A percentile compares a stretch with the other conserved stretches of the same genome.
These are phyloP conservation scores for Sindora glabra DNA, from an alignment of 306 rosid species.

Conservation along the genomic window DNA sequence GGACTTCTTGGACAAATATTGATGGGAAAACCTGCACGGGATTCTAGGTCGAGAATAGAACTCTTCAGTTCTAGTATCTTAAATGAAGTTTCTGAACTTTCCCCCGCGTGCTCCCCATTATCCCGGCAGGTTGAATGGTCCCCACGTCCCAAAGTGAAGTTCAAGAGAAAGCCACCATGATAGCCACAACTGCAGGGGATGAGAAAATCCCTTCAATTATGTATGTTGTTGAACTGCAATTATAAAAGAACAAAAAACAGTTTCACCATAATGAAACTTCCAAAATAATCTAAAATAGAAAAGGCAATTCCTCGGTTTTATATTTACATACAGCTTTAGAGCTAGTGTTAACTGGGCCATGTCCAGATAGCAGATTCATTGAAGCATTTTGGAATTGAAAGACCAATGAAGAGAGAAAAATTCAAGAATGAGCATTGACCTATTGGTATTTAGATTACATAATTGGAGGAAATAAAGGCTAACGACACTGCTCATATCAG, in stretches of 20 bases:
- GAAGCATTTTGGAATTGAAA: slow-evolving; percentile 76
- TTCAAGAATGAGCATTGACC: slow-evolving; percentile 66
- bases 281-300: not conserved
- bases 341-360: slow-evolving; percentile 64
- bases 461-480: slow-evolving; percentile 75
- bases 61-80: slow-evolving; percentile 57
- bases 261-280: too few species aligned
- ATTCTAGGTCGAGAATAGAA: slow-evolving; percentile 62
- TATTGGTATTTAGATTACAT: slow-evolving; percentile 76
- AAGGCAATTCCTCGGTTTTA: not conserved
- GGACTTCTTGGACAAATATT: too few species aligned
- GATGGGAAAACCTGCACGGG: slow-evolving; percentile 63
- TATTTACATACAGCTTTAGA: slow-evolving; percentile 40
- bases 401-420: slow-evolving; percentile 82
- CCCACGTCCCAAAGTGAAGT: slow-evolving; percentile 39
- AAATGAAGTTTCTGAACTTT: slow-evolving; percentile 40
- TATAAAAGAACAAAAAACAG: not conserved
- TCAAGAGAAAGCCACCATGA: slow-evolving; percentile 48
- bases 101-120: slow-evolving; percentile 89
- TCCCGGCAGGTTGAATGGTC: slow-evolving; percentile 49
- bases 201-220: slow-evolving; percentile 66
- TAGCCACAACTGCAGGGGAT: slow-evolving; percentile 71
- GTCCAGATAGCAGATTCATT: slow-evolving; percentile 32
- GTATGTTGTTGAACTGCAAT: slow-evolving; percentile 69
- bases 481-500: slow-evolving; percentile 46